phyloP scores from a whole-genome alignment of 331 rosid species.

The Quercus lobata region DNA sequence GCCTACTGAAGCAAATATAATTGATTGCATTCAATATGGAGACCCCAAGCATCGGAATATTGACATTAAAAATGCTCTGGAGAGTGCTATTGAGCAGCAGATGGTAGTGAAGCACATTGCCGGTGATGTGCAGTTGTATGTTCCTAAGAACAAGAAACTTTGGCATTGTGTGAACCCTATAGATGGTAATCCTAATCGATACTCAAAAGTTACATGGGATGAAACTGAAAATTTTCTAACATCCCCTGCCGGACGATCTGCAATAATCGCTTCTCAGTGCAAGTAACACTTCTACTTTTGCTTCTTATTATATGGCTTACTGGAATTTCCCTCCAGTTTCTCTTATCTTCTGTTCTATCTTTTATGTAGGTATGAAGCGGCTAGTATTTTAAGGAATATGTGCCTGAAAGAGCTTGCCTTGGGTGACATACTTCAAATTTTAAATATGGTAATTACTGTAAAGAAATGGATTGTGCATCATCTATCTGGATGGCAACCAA shows the following conservation, averaged over 20 bases:
- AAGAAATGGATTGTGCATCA: slow-evolving; percentile 64
- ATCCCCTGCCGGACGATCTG: slow-evolving; percentile 51
- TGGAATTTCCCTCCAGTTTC: background rate
- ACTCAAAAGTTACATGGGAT: slow-evolving; percentile 51
- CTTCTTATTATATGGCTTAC: background rate
- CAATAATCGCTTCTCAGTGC: slow-evolving; percentile 60
- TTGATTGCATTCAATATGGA: slow-evolving; percentile 65
- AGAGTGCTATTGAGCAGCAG: slow-evolving; percentile 48
- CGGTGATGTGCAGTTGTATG: slow-evolving; percentile 56
- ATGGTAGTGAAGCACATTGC: slow-evolving; percentile 45
- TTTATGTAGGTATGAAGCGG: slow-evolving; percentile 66
- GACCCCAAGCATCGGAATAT: slow-evolving; percentile 46
- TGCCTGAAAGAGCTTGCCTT: slow-evolving; percentile 58
- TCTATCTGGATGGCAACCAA: slow-evolving; percentile 82
- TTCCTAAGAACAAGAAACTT: slow-evolving; percentile 43
- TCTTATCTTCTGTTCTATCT: background rate
- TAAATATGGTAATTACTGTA: slow-evolving; percentile 54
- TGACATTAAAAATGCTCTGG: slow-evolving; percentile 65
- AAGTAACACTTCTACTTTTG: slow-evolving; percentile 38
- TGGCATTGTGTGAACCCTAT: slow-evolving; percentile 70
- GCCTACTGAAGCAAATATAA: slow-evolving; percentile 68
- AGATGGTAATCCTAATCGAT: slow-evolving; percentile 40
- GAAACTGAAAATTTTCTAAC: slow-evolving; percentile 44
- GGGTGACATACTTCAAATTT: slow-evolving; percentile 61
- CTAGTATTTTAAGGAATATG: slow-evolving; percentile 39